phyloP scores from a whole-genome alignment of 148 eudicot genomes.

The Cornus florida region DNA sequence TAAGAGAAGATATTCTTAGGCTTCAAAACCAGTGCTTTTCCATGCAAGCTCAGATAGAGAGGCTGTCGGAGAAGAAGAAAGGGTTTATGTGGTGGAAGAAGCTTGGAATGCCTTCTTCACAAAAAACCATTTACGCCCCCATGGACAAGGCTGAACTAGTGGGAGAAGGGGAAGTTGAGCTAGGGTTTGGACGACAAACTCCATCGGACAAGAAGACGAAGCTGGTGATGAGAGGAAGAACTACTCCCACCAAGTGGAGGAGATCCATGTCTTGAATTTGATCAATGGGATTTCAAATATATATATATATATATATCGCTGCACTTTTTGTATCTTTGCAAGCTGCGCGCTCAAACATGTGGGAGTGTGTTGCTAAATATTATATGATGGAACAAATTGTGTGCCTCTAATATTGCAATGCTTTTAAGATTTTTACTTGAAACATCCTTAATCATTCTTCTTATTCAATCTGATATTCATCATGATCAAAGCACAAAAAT shows the following conservation, averaged over 20 bases:
- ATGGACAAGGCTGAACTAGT: conserved; percentile 22
- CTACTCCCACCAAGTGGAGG: conserved; percentile 55
- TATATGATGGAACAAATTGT: too few species aligned
- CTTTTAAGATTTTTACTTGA: too few species aligned
- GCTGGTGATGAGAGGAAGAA: conserved; percentile 31
- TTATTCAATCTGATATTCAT: too few species aligned
- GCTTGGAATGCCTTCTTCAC: conserved; percentile 34
- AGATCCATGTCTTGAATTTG: conserved; percentile 51
- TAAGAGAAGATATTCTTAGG: conserved; percentile 66
- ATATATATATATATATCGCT: too few species aligned
- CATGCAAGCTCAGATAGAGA: conserved; percentile 67
- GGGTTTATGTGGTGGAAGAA: conserved; percentile 69
- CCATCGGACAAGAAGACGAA: conserved; percentile 31
- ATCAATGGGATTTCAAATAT: too few species aligned
- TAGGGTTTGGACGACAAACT: conserved; percentile 41
- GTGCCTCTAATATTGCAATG: too few species aligned
- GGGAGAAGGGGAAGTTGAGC: conserved; percentile 22
- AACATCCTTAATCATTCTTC: too few species aligned
- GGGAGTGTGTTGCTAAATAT: too few species aligned
- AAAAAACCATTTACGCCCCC: conserved; percentile 7
- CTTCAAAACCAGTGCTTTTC: conserved; percentile 58
- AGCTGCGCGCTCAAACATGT: too few species aligned
- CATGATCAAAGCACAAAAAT: too few species aligned
- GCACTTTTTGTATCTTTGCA: too few species aligned
- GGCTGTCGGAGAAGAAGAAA: conserved; percentile 48